These are phyloP conservation scores for Borealophlyctis nickersoniae DNA, from an alignment of 192 early-diverging fungal genomes.

Conservation along the genomic window DNA sequence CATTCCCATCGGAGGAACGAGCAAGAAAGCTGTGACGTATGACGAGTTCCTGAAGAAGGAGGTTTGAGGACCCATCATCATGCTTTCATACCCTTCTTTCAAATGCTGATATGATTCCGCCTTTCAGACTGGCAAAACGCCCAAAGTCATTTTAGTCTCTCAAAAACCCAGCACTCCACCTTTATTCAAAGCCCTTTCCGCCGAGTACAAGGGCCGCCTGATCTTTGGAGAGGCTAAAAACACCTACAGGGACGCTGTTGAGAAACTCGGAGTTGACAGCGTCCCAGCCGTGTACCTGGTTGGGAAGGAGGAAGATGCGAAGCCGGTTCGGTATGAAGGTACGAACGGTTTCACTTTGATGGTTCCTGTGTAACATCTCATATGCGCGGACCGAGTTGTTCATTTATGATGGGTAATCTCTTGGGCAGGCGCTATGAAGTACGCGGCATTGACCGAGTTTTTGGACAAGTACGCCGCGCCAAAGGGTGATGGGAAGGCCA, in stretches of 20 bases:
- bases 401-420: background rate
- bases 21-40: constrained; percentile 33
- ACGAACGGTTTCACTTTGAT: constrained; percentile 25
- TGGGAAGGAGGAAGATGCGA: constrained; percentile 38
- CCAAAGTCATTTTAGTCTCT: constrained; percentile 77
- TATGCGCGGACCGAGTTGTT: background rate
- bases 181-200: constrained; percentile 83
- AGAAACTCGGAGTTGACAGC: constrained; percentile 52
- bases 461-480: constrained; percentile 55
- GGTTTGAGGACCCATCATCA: constrained; percentile 33
- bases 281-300: constrained; percentile 73
- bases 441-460: constrained; percentile 58
- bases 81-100: background rate
- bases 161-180: constrained; percentile 71
- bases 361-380: background rate
- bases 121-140: constrained; percentile 37
- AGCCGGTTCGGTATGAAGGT: constrained; percentile 55
- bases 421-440: constrained; percentile 55
- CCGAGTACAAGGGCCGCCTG: constrained; percentile 68
- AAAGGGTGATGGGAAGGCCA: constrained; percentile 26
- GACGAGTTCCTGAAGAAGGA: constrained; percentile 31
- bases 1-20: constrained; percentile 44
- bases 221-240: constrained; percentile 69
- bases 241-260: constrained; percentile 46
- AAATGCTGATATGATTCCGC: constrained; percentile 2